A percentile compares a stretch with the other conserved stretches of the same genome.
These are phyloP conservation scores for Trichoderma gamsii DNA, from an alignment of 495 filamentous ascomycete genomes.

Conservation along the genomic window DNA sequence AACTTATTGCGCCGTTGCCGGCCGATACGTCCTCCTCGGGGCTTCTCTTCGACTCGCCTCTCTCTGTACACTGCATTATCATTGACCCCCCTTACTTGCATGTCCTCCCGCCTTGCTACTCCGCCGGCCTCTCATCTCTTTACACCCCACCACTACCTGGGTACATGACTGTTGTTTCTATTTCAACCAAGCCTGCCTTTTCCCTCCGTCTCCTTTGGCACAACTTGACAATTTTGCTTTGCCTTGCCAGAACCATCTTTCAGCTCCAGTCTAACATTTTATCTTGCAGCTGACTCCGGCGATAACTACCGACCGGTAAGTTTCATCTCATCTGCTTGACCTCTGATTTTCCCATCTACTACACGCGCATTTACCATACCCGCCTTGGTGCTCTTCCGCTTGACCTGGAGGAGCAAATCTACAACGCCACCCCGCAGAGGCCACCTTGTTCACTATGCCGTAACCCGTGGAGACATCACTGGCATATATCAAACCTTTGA, in stretches of 20 bases:
- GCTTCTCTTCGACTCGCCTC: conserved; percentile 17
- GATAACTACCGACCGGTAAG: conserved; percentile 50
- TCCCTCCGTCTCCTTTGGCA: conserved; percentile 16
- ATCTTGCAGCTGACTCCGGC: conserved; percentile 42
- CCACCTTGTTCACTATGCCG: not conserved
- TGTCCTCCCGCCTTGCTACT: conserved; percentile 34
- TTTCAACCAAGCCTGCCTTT: conserved; percentile 18
- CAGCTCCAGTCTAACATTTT: conserved; percentile 28
- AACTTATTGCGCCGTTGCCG: conserved; percentile 16
- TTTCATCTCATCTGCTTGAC: conserved; percentile 19
- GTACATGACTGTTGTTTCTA: conserved; percentile 18
- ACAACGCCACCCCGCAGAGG: conserved; percentile 5
- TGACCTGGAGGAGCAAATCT: not conserved
- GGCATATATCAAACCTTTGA: not conserved
- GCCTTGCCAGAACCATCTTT: conserved; percentile 16
- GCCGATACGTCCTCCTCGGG: conserved; percentile 2
- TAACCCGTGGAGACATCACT: not conserved
- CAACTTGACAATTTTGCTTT: conserved; percentile 16
- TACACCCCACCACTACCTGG: conserved; percentile 20
- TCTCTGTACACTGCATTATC: conserved; percentile 24
- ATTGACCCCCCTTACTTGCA: conserved; percentile 33
- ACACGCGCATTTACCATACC: not conserved
- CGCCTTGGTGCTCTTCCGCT: not conserved
- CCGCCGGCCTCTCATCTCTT: conserved; percentile 25
- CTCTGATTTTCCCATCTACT: not conserved